Conservation (phyloP, 2,329 filamentous ascomycete species). For the Coniella vitis region DNA sequence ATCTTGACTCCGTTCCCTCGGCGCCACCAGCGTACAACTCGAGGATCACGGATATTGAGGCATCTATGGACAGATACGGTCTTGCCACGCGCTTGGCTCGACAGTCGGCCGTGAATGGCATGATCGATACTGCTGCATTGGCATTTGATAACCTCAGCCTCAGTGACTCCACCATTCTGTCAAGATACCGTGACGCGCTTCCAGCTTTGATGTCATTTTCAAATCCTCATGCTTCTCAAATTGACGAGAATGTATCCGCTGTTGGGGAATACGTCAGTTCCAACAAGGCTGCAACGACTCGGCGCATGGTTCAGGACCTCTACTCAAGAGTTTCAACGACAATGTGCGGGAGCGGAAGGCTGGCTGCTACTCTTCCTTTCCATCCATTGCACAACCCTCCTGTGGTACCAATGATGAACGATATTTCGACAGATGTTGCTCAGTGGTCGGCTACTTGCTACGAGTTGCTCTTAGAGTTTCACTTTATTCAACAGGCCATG, state of each 20-base stretch:
- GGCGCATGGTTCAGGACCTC: conserved; percentile 27
- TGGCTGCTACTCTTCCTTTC: conserved; percentile 38
- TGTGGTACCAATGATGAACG: conserved; percentile 39
- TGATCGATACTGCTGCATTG: conserved; percentile 28
- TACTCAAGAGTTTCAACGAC: conserved; percentile 19
- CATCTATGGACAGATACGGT: conserved; percentile 39
- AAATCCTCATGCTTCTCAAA: not conserved
- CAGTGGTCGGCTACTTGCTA: conserved; percentile 47
- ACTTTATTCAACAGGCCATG: conserved; percentile 34
- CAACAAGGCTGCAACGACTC: conserved; percentile 25
- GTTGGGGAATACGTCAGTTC: conserved; percentile 23
- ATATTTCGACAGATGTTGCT: conserved; percentile 27
- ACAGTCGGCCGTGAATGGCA: conserved; percentile 21
- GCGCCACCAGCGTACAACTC: conserved; percentile 26
- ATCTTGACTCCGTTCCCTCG: conserved; percentile 48
- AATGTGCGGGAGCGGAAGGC: conserved; percentile 9
- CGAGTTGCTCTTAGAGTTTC: conserved; percentile 42
- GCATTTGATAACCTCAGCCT: conserved; percentile 43
- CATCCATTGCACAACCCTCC: conserved; percentile 54
- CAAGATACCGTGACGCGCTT: conserved; percentile 9
- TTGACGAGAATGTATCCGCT: conserved; percentile 14
- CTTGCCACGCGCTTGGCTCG: conserved; percentile 17
- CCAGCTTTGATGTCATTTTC: conserved; percentile 7
- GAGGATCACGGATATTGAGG: conserved; percentile 42
- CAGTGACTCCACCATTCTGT: conserved; percentile 29